Conservation (phyloP, 2,329 filamentous ascomycete species). For the Colletotrichum sansevieriae region DNA sequence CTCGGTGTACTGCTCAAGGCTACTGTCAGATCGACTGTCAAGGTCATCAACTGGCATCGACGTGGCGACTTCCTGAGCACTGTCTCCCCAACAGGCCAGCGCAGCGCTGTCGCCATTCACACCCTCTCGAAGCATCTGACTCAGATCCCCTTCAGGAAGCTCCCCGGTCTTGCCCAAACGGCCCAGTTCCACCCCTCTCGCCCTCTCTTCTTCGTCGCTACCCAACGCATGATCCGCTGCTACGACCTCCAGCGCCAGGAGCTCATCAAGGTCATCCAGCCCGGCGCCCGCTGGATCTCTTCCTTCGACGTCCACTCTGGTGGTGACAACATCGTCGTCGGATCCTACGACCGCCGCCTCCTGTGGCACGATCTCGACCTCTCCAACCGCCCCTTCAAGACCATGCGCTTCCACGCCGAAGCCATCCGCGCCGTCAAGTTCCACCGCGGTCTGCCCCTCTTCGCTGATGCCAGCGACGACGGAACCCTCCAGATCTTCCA, state of each 20-base stretch:
- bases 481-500: slow-evolving; percentile 97
- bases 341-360: slow-evolving; percentile 92
- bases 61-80: slow-evolving; percentile 95
- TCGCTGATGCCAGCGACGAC: slow-evolving; percentile 95
- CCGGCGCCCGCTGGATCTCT: slow-evolving; percentile 93
- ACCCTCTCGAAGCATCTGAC: slow-evolving; percentile 95
- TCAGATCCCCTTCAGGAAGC: slow-evolving; percentile 88
- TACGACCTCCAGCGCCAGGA: slow-evolving; percentile 95
- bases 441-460: slow-evolving; percentile 86
- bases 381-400: slow-evolving; percentile 92
- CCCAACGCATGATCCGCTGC: slow-evolving; percentile 90
- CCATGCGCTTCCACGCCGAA: slow-evolving; percentile 92
- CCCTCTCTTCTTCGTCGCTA: slow-evolving; percentile 95
- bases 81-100: slow-evolving; percentile 84
- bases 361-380: slow-evolving; percentile 98
- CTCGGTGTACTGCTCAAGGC: slow-evolving; percentile 84
- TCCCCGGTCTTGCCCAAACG: slow-evolving; percentile 83
- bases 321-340: slow-evolving; percentile 93
- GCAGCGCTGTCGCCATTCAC: slow-evolving; percentile 90
- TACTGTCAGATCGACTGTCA: slow-evolving; percentile 84
- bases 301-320: slow-evolving; percentile 93
- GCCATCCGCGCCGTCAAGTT: slow-evolving; percentile 92
- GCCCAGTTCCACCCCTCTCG: slow-evolving; percentile 95
- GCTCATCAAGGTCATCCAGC: slow-evolving; percentile 92
- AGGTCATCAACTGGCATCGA: slow-evolving; percentile 93